These are phyloP conservation scores for Achlya hypogyna DNA, from an alignment of 352 stramenopile species.

Conservation along the genomic window DNA sequence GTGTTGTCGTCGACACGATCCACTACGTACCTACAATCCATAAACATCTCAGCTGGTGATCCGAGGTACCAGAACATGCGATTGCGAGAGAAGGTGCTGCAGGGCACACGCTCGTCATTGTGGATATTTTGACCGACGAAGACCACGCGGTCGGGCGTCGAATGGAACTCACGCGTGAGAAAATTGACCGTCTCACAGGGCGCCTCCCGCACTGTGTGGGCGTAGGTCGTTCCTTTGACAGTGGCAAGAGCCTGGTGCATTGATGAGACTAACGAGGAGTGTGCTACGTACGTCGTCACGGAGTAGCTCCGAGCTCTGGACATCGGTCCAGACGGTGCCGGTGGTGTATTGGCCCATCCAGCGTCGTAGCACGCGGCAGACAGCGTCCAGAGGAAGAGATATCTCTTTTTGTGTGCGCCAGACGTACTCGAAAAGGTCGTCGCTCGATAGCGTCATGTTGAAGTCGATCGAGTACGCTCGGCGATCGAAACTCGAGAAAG, in stretches of 20 bases:
- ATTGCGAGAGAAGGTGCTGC: neutral
- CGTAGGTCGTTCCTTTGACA: neutral
- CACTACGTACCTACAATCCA: neutral
- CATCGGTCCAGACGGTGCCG: neutral
- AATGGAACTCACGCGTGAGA: conserved; percentile 2
- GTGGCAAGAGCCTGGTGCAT: neutral
- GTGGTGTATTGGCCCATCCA: neutral
- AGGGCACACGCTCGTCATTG: conserved; percentile 12
- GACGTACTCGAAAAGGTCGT: conserved; percentile 10
- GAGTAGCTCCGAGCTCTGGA: neutral
- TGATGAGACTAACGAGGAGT: neutral
- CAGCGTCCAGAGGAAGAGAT: conserved; percentile 1
- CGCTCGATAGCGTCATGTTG: neutral
- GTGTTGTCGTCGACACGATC: neutral
- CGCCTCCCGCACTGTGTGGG: neutral
- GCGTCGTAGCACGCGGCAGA: neutral
- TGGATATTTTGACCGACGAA: conserved; percentile 22
- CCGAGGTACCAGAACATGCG: conserved; percentile 11
- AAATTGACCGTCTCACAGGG: conserved; percentile 19
- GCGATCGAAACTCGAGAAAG: neutral
- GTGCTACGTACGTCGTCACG: neutral
- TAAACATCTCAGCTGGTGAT: neutral
- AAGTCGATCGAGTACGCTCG: conserved; percentile 5
- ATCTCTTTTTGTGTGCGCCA: conserved; percentile 21
- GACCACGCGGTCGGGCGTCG: neutral